Evolutionary conservation across 148 eudicot species (phyloP).

Genomic region (Rhododendron mucronatum): DNA sequence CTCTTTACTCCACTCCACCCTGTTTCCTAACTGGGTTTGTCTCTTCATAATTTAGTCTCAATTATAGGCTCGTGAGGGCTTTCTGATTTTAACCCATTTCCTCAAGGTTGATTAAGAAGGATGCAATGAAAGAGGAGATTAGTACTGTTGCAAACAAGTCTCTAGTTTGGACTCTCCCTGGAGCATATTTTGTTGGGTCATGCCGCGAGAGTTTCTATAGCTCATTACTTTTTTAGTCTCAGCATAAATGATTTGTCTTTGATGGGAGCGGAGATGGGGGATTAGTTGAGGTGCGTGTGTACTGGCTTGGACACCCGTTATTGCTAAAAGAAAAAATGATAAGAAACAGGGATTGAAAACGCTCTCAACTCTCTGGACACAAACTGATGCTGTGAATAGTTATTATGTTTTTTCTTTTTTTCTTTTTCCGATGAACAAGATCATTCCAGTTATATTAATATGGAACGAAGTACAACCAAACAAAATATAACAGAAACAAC

Average conservation of each 20-base stretch:
- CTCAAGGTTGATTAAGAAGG: not conserved
- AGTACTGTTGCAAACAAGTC: not conserved
- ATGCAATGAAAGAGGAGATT: not conserved
- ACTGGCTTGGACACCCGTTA: not conserved
- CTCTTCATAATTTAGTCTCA: not conserved
- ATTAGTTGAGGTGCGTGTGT: not conserved
- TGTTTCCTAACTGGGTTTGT: not conserved
- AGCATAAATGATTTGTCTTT: too few relatives aligned
- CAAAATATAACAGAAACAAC: too few relatives aligned
- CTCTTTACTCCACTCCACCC: conserved; percentile 1
- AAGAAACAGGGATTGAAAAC: not conserved
- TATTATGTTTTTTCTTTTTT: too few relatives aligned
- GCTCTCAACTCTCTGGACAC: not conserved
- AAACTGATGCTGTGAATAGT: not conserved
- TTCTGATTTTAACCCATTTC: not conserved
- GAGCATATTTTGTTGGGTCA: not conserved
- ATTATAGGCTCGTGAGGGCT: not conserved
- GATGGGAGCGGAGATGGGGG: too few relatives aligned
- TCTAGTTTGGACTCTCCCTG: too few relatives aligned
- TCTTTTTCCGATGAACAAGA: not conserved
- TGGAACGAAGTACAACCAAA: too few relatives aligned
- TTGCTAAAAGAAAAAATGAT: not conserved
- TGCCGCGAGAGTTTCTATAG: not conserved
- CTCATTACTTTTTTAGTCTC: not conserved
- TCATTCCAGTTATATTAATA: not conserved